These are phyloP conservation scores for Diutina pseudorugosa DNA, from an alignment of 1,139 yeast genomes.

Conservation along the genomic window DNA sequence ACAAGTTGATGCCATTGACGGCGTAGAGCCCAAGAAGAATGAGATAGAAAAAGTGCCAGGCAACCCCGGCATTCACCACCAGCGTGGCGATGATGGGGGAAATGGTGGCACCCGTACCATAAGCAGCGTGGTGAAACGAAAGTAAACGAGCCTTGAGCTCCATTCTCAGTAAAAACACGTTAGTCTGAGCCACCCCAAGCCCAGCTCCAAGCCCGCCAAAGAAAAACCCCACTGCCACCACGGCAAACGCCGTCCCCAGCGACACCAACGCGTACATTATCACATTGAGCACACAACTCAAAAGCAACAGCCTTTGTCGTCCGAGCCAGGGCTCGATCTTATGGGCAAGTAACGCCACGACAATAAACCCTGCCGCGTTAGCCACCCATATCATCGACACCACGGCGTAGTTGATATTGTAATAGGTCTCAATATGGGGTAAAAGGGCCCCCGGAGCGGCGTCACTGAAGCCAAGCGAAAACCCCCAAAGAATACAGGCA, in stretches of 20 bases:
- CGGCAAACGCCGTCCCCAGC: conserved; percentile 23
- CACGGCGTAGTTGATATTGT: conserved; percentile 25
- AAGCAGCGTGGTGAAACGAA: conserved; percentile 45
- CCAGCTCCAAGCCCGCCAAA: conserved; percentile 53
- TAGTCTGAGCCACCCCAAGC: conserved; percentile 41
- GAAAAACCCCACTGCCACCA: conserved; percentile 40
- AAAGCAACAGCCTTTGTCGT: conserved; percentile 21
- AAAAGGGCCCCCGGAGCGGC: conserved; percentile 34
- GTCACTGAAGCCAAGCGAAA: conserved; percentile 18
- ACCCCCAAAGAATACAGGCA: conserved; percentile 27
- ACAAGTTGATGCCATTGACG: conserved; percentile 15
- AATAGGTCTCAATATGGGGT: conserved; percentile 27
- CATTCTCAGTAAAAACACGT: conserved; percentile 42
- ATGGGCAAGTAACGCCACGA: conserved; percentile 24
- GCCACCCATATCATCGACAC: conserved; percentile 35
- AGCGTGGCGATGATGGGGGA: conserved; percentile 49
- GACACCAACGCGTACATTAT: conserved; percentile 29
- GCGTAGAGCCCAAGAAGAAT: conserved; percentile 31
- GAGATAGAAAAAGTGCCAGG: conserved; percentile 44
- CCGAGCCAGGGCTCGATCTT: conserved; percentile 28
- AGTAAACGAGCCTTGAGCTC: conserved; percentile 37
- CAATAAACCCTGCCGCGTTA: conserved; percentile 28
- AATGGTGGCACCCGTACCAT: conserved; percentile 53
- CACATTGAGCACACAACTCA: conserved; percentile 23
- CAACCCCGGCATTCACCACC: conserved; percentile 31